Base-by-base conservation (phyloP, 495 filamentous ascomycete genomes). In the Niebla homalea region DNA sequence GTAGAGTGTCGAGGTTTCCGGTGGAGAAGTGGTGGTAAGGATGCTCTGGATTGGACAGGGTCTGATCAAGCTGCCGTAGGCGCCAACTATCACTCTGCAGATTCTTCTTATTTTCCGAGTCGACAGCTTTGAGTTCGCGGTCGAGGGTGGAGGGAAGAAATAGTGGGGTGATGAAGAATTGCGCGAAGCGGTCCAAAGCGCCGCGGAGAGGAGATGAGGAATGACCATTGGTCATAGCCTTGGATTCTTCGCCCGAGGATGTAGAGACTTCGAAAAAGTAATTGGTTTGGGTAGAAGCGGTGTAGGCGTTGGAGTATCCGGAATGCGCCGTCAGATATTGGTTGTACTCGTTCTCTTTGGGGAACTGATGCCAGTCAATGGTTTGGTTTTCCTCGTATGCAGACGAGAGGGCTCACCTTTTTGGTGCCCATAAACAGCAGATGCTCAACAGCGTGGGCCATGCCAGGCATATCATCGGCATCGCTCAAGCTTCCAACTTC, bases 31-130 rank as follows among this genome's bases (percentile, higher is more conserved):
- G 85, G 62, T 84, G 84, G 60, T 85, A 94, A n/a, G 92, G 92
- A 60, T 97, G 93, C 36, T 81, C 80, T 4, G 84, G 79, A 65
- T 90, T 99, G 21, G 90, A 89, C 11, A 93, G 69, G 1, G 86
- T 83, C 66, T 95, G 96, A 60, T 85, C 85, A 26, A 99, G 74
- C 62, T 99, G 92, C 65, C 89, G 80, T 51, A 95, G 66, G 19
- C 92, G 82, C 93, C 93, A 99, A 51, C 78, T 70, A 63, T 99
- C 92, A 65, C 77, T 94, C 68, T 99, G 92, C 21, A 99, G 76
- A 55, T 99, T 99, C 73, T 99, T 97, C 74, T 99, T 99, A 68
- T 97, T 95, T 63, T 99, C 92, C 0, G 92, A 97, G 67, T 99
- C 92, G 18, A 99, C 92, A 18, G 92, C 92, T 52, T 72, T 77